A percentile compares a stretch with the other conserved stretches of the same genome.
Conservation (phyloP, 1,139 yeast genomes). For the Yamadazyma buinensis region DNA sequence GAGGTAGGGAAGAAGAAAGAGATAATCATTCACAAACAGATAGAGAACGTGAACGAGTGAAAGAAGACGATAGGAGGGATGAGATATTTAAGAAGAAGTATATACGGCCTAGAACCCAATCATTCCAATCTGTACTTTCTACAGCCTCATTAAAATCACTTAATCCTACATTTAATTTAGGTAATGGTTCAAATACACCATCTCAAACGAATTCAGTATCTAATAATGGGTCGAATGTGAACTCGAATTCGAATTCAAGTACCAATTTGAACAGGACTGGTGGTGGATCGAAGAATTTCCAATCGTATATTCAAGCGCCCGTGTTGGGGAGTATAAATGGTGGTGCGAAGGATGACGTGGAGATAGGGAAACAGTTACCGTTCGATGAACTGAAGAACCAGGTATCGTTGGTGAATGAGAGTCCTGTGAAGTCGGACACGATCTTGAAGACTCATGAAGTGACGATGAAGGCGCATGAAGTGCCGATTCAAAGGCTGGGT, state of each 20-base stretch:
- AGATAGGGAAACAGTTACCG: slow-evolving; percentile 44
- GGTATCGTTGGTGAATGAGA: too few species aligned
- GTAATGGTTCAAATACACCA: slow-evolving; percentile 11
- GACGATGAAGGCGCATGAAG: not conserved
- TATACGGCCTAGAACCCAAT: slow-evolving; percentile 51
- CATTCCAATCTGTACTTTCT: slow-evolving; percentile 63
- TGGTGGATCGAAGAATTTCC: slow-evolving; percentile 43
- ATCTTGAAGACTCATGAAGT: not conserved
- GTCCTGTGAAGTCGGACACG: too few species aligned
- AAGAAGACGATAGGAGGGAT: slow-evolving; percentile 3
- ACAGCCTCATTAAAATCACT: slow-evolving; percentile 54
- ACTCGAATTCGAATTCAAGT: too few species aligned
- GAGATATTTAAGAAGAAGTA: slow-evolving; percentile 48
- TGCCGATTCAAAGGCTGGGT: not conserved
- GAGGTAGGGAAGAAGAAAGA: too few species aligned
- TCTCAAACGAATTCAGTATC: slow-evolving; percentile 20
- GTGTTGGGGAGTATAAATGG: slow-evolving; percentile 37
- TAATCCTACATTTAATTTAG: slow-evolving; percentile 18
- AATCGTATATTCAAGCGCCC: slow-evolving; percentile 48
- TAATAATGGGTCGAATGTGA: too few species aligned
- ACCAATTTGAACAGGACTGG: too few species aligned
- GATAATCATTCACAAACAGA: not conserved
- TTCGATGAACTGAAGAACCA: too few species aligned
- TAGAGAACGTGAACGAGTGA: not conserved
- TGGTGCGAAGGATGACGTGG: slow-evolving; percentile 29